Base-by-base conservation (phyloP, 1,139 yeast genomes). In the Dujonia santamariae region DNA sequence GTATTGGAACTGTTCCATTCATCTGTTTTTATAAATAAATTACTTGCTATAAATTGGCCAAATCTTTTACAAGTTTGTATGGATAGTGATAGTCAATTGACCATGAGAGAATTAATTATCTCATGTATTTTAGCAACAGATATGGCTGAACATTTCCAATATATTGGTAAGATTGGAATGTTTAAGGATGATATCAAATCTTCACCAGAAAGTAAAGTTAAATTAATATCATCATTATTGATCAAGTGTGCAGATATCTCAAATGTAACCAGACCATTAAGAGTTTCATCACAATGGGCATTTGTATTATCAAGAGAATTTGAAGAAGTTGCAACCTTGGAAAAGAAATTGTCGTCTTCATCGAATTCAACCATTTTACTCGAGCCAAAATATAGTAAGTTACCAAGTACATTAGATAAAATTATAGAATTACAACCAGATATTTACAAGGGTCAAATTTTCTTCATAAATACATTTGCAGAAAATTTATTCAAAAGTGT, bases 221-320 rank as follows among this genome's bases (percentile, higher is more conserved):
- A 64, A 36, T 62, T 87, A 42, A 63, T 85, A 16, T 68, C 81
- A 28, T 75, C 87, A 19, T 61, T 87, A 40, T 69, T 90, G 40
- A 80, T 90, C 41, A 90, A 90, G 61, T 87, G 96, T 58, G 97
- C 97, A 1, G 97, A 90, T 58, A 88, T 90, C 34, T 85, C 96
- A 22, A 90, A 90, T 54, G 96, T 88, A 18, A 78, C 96, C 3
- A 67, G 97, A 39, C 87, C 90, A 2, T 63, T 86, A 37, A 63
- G 75, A 29, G 78, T 87, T 4, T 81, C 94, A 9, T 75, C 87
- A 2, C 82, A 82, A 57, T 90, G 97, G 97, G 96, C 96, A 4
- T 64, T 77, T 44, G 79, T 80, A 8, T 70, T 90, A 34, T 72
- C 83, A 1, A 65, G 84, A 44, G 97, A 90, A 57, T 85, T 88